Conservation (phyloP, 1,284 basidiomycete genomes). For the Rhodotorula sp. region DNA sequence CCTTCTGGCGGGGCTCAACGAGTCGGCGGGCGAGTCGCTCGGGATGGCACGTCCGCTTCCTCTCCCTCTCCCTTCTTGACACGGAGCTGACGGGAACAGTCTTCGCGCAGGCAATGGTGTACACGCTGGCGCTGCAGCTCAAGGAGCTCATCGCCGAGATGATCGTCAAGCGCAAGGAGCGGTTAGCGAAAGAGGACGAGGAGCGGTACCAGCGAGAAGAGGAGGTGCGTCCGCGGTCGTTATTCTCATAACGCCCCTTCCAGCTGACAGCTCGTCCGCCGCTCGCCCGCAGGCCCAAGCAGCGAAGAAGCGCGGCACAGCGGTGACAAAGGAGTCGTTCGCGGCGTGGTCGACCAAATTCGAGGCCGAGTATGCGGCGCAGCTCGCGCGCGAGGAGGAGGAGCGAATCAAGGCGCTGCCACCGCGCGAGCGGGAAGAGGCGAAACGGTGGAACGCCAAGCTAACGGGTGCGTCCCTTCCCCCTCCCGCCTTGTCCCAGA, state of each 20-base stretch:
- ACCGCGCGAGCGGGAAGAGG: conserved; percentile 86
- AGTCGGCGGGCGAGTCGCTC: conserved; percentile 38
- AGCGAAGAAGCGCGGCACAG: conserved; percentile 82
- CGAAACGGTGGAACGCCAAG: conserved; percentile 66
- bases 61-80: neutral
- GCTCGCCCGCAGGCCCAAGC: conserved; percentile 71
- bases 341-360: conserved; percentile 77
- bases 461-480: conserved; percentile 63
- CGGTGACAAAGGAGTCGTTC: conserved; percentile 81
- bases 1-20: conserved; percentile 64
- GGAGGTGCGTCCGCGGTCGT: conserved; percentile 69
- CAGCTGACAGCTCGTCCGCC: conserved; percentile 61
- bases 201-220: conserved; percentile 62
- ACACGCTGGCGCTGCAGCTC: conserved; percentile 84
- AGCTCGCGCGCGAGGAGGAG: conserved; percentile 71
- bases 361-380: conserved; percentile 65
- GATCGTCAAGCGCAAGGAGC: conserved; percentile 53
- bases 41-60: conserved; percentile 25
- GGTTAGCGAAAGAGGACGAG: conserved; percentile 54
- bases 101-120: conserved; percentile 82
- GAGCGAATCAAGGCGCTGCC: conserved; percentile 74
- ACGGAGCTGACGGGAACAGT: neutral
- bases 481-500: conserved; percentile 5
- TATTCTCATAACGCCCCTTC: conserved; percentile 49
- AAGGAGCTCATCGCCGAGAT: conserved; percentile 73